phyloP scores from a whole-genome alignment of 768 basidiomycete genomes.

The Suillus ampliporus region DNA sequence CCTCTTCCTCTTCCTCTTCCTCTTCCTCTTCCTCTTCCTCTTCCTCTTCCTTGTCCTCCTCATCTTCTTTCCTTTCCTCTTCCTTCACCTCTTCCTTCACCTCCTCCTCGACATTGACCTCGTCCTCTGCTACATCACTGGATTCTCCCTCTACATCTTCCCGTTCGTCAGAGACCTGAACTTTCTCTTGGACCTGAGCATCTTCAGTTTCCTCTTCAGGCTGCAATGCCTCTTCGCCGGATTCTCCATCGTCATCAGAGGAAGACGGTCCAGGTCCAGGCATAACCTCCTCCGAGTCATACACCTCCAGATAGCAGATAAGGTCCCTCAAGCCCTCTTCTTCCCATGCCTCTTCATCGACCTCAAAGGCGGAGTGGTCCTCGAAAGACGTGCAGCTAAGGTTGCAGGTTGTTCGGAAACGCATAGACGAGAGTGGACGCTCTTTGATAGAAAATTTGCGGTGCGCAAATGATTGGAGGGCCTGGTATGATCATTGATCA shows the following conservation, averaged over 20 bases:
- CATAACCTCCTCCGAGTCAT: not conserved
- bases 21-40: too few species aligned
- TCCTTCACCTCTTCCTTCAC: not conserved
- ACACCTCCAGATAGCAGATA: slow-evolving; percentile 1
- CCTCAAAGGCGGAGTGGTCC: not conserved
- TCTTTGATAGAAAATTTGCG: not conserved
- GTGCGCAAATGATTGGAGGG: not conserved
- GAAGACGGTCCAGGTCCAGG: not conserved
- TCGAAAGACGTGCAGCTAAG: not conserved
- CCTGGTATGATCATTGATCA: not conserved
- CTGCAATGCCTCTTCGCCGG: not conserved
- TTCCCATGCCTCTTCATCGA: slow-evolving; percentile 6
- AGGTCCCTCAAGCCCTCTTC: slow-evolving; percentile 1
- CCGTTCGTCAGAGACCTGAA: not conserved
- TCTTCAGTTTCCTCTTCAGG: not conserved
- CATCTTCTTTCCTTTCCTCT: not conserved
- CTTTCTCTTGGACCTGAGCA: not conserved
- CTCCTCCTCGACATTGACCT: too few species aligned
- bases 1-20: not conserved
- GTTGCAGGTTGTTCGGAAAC: slow-evolving; percentile 5
- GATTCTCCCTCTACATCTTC: not conserved
- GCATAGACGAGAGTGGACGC: not conserved
- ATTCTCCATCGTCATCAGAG: not conserved
- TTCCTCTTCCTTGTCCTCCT: not conserved
- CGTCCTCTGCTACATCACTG: not conserved